A percentile compares a stretch with the other conserved stretches of the same genome.
phyloP scores from a whole-genome alignment of 345 rosid genomes.

The Eucalyptus pauciflora region DNA sequence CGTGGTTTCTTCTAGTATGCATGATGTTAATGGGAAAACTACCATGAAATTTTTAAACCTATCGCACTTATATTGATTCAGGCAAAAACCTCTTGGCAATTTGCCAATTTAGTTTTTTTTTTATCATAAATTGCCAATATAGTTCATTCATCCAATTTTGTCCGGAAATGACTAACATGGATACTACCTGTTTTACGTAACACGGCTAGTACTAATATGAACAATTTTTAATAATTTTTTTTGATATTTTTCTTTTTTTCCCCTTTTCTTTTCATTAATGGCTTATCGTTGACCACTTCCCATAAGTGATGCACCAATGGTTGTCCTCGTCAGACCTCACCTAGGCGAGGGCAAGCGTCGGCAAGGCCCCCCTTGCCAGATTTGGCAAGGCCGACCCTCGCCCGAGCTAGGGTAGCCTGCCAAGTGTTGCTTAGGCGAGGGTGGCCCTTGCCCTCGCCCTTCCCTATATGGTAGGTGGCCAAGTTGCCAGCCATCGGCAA shows the following conservation, averaged over 20 bases:
- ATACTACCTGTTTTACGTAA: fast-evolving
- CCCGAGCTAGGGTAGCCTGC: fast-evolving
- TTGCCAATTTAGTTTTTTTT: too few species aligned
- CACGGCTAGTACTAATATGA: fast-evolving
- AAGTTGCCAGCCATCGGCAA: neutral
- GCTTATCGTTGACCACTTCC: neutral
- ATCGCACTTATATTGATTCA: fast-evolving
- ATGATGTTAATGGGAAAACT: neutral
- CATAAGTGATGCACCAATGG: neutral
- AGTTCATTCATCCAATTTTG: too few species aligned
- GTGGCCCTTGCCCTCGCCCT: neutral
- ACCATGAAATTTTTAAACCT: too few species aligned
- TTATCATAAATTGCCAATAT: too few species aligned
- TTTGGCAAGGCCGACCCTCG: neutral
- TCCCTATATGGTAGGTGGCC: neutral
- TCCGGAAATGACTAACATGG: fast-evolving
- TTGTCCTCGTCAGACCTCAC: neutral
- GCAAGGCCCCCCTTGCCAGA: neutral
- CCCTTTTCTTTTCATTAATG: neutral
- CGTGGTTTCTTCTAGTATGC: neutral
- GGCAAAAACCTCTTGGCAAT: neutral
- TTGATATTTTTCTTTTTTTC: too few species aligned
- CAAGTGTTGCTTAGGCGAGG: neutral
- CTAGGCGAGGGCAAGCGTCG: neutral
- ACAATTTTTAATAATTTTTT: too few species aligned